phyloP scores from a whole-genome alignment of 352 stramenopile species.

The Globisporangium barbulae region DNA sequence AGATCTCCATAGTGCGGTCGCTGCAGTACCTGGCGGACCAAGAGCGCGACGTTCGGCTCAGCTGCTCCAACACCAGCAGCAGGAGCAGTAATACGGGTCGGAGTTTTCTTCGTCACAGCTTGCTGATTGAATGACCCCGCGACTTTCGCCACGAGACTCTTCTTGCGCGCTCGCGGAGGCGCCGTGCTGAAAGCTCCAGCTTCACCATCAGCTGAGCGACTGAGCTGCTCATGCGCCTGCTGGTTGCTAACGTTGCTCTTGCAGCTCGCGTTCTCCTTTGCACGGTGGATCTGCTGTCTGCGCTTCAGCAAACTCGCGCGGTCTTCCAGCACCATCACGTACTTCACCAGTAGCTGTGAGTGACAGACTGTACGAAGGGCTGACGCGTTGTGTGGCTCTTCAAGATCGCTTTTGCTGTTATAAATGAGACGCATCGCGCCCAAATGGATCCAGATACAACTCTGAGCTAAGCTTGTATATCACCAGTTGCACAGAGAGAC shows the following conservation, averaged over 20 bases:
- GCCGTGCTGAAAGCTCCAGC: not conserved
- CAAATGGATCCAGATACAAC: no score
- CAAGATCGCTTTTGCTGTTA: not conserved
- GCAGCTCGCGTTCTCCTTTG: conserved; percentile 20
- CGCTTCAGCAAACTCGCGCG: conserved; percentile 30
- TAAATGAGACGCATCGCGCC: no score
- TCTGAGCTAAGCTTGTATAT: no score
- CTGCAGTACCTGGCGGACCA: conserved; percentile 53
- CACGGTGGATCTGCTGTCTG: conserved; percentile 33
- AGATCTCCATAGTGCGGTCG: conserved; percentile 36
- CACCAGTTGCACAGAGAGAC: no score
- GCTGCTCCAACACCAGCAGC: not conserved
- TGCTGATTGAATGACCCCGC: not conserved
- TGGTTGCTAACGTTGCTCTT: conserved; percentile 7
- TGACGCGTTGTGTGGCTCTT: conserved; percentile 6
- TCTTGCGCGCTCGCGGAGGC: conserved; percentile 9
- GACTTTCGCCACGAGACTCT: not conserved
- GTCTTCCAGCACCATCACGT: conserved; percentile 19
- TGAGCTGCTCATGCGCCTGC: conserved; percentile 5
- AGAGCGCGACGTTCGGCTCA: conserved; percentile 29
- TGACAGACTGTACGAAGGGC: not conserved
- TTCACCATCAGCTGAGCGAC: not conserved
- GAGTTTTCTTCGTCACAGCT: not conserved
- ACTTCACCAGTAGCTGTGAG: not conserved
- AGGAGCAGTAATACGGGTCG: not conserved